These are phyloP conservation scores for Adiantum capillusveneris DNA, from an alignment of 75 land plant species.

Conservation along the genomic window DNA sequence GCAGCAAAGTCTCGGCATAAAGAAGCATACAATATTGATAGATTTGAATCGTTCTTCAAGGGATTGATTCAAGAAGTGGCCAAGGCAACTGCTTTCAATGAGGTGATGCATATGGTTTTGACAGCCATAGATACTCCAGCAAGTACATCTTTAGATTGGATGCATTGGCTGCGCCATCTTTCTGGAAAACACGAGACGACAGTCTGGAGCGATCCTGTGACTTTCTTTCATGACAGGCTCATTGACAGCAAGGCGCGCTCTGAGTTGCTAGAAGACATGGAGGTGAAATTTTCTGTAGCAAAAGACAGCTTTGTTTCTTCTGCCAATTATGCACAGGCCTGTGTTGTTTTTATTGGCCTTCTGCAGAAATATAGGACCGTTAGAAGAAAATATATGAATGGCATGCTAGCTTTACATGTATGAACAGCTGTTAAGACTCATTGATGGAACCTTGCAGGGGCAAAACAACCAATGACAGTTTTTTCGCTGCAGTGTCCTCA, in stretches of 20 bases:
- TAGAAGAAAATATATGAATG: slow-evolving; percentile 36
- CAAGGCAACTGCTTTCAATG: slow-evolving; percentile 24
- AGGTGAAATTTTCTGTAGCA: slow-evolving; percentile 11
- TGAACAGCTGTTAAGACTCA: too few relatives aligned
- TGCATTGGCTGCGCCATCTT: slow-evolving; percentile 43
- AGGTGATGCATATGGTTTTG: slow-evolving; percentile 20
- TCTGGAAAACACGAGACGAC: not conserved
- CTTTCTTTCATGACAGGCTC: not conserved
- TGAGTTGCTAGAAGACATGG: not conserved
- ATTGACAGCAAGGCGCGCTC: not conserved
- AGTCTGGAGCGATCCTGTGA: slow-evolving; percentile 6
- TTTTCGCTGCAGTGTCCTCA: too few relatives aligned
- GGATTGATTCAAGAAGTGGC: slow-evolving; percentile 25
- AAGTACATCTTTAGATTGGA: slow-evolving; percentile 25
- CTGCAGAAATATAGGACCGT: slow-evolving; percentile 33
- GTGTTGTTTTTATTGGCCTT: slow-evolving; percentile 18
- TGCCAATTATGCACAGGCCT: slow-evolving; percentile 29
- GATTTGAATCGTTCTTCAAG: slow-evolving; percentile 25
- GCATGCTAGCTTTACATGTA: slow-evolving; percentile 51
- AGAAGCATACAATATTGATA: not conserved
- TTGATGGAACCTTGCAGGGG: too few relatives aligned
- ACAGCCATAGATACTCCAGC: slow-evolving; percentile 11
- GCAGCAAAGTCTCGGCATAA: slow-evolving; percentile 19
- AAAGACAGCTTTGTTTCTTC: slow-evolving; percentile 20
- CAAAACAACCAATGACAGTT: too few relatives aligned